Evolutionary conservation across 176 grass and related monocot genomes (phyloP).

Genomic region (Coix lacrymajobi): DNA sequence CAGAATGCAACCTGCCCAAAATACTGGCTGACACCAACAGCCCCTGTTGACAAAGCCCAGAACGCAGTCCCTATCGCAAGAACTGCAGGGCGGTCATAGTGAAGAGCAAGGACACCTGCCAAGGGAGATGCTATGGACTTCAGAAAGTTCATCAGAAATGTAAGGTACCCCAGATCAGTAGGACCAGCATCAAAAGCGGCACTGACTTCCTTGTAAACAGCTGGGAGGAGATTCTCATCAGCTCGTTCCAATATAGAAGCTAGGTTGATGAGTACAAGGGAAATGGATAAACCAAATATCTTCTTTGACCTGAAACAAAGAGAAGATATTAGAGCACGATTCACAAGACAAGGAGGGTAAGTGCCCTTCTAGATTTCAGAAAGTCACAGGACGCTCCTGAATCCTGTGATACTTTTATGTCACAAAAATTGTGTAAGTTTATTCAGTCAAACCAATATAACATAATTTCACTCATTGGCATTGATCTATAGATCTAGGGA

Average conservation of each 20-base stretch:
- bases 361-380: neutral
- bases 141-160: slow-evolving; percentile 93
- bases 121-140: slow-evolving; percentile 87
- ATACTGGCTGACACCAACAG: slow-evolving; percentile 74
- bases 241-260: slow-evolving; percentile 91
- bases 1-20: slow-evolving; percentile 80
- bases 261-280: slow-evolving; percentile 94
- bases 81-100: slow-evolving; percentile 77
- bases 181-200: slow-evolving; percentile 84
- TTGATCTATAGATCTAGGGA: neutral
- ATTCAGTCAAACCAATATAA: neutral
- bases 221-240: slow-evolving; percentile 93
- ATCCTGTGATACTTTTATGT: neutral
- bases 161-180: slow-evolving; percentile 93
- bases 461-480: neutral
- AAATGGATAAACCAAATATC: slow-evolving; percentile 86
- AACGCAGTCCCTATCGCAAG: slow-evolving; percentile 73
- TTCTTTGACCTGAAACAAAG: slow-evolving; percentile 57
- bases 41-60: slow-evolving; percentile 90
- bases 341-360: neutral
- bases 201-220: slow-evolving; percentile 99
- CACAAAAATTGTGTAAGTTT: neutral
- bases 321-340: slow-evolving; percentile 8
- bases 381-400: neutral
- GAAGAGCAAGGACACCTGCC: slow-evolving; percentile 79